Evolutionary conservation across 176 grass and related monocot genomes (phyloP).

Genomic region (Eleusine indica): DNA sequence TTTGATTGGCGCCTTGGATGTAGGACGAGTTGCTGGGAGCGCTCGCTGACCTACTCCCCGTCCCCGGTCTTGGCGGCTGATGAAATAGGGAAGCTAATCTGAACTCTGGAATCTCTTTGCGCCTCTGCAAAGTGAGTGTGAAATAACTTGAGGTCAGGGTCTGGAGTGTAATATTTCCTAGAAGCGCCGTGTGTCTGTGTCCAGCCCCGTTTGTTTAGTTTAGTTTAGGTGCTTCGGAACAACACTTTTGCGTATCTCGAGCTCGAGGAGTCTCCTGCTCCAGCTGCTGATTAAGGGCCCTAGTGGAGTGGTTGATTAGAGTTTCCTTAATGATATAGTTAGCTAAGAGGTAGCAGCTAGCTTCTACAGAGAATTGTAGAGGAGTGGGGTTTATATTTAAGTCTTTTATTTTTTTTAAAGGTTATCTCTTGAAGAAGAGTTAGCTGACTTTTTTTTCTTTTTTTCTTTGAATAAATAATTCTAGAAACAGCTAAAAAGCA

Average conservation of each 20-base stretch:
- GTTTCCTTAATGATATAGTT: background rate
- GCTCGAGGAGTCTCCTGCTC: slow-evolving; percentile 55
- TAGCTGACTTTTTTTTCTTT: no score
- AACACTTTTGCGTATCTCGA: slow-evolving; percentile 44
- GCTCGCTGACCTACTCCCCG: background rate
- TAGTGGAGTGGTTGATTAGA: slow-evolving; percentile 34
- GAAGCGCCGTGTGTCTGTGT: background rate
- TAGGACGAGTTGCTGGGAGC: background rate
- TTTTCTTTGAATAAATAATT: no score
- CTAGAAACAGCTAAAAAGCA: no score
- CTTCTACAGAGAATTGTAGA: no score
- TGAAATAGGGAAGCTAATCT: background rate
- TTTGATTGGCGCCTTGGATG: background rate
- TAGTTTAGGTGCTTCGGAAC: slow-evolving; percentile 35
- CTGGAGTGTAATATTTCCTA: background rate
- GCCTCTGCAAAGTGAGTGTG: background rate
- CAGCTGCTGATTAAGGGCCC: slow-evolving; percentile 36
- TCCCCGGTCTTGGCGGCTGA: slow-evolving; percentile 33
- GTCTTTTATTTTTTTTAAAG: no score
- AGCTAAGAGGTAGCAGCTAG: no score
- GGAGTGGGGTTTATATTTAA: no score
- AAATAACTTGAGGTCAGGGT: background rate
- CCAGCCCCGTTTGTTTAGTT: background rate
- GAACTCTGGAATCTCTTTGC: slow-evolving; percentile 28
- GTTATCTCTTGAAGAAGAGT: no score